Base-by-base conservation (phyloP, 2,329 filamentous ascomycete genomes). In the Colletotrichum sp. region DNA sequence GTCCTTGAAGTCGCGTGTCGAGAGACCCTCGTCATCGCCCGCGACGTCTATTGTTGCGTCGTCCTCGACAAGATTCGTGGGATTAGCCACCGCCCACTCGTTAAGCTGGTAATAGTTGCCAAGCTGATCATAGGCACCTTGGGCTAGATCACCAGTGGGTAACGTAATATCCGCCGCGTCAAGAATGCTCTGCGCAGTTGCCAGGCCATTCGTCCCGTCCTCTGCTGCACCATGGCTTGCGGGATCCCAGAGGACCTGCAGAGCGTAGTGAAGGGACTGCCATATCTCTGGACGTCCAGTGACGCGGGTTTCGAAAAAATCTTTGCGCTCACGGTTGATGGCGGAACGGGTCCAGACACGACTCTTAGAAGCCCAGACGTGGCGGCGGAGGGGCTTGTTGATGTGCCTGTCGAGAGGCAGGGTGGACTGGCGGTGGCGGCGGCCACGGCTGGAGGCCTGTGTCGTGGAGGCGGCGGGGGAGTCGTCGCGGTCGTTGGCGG, bases 271-370 rank as follows among this genome's bases (percentile, higher is more conserved):
- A 16, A 98, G 84, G 1, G 94, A 93, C 79, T 91, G 91, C 96
- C 96, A 98, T 30, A 97, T 90, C 83, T 98, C 95, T 6, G 89
- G 81, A 6, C 92, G 90, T 3, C 95, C 95, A 0, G 94, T 94
- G 19, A 98, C 95, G 63, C 95, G 89, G 2, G 96, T 98, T 77
- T 98, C 96, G 84, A 98, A 98, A 88, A 98, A 98, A 77, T 95
- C 95, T 65, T 86, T 86, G 65, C 96, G 91, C 85, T 98, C 95
- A 36, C 88, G 89, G 74, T 92, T 91, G 3, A 98, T 87, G 69
- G 93, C 87, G 19, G 85, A 82, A n/a, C 90, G 91, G 1, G 94
- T 96, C 94, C 94, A 98, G 19, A 86, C 84, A 25, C 91, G 91
- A 69, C 89, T 88, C 77, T 89, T 90, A 72, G 93, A 91, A 15